Evolutionary conservation across 768 basidiomycete genomes (phyloP), one percentile per base, ranked within the genome.

Genomic region (Pisolithus sp.): DNA sequence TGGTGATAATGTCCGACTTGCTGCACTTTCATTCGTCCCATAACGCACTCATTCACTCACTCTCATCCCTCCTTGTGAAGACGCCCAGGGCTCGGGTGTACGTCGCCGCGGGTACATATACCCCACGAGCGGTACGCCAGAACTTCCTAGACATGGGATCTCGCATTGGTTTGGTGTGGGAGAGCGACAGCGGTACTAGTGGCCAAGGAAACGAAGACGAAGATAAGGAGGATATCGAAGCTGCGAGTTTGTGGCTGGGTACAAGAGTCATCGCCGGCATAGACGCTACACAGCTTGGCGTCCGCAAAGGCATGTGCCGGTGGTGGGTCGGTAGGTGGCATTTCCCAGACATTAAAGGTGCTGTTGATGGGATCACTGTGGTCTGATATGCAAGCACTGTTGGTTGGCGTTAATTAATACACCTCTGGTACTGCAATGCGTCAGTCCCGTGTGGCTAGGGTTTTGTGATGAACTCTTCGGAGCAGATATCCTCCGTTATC

Each of bases 1-100:
- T 77, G 17, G 70, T 88, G 46, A 76, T 89, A 51, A 73, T 86
- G 44, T 87, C 84, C 3, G 86, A 89, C 67, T 72, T 90, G 10
- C 73, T 89, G 23, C 83, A 87, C 65, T 86, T 88, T 61, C 71
- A 80, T 60, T 58, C 59, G 49, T 83, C 80, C 40, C 86, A 87
- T 62, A 74, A 71, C 51, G 74, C 65, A 20, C 73, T 87, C 36
- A 61, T 88, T 23, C 54, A 64, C 4, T 83, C 85, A 7, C 62
- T 83, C 18, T 59, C 58, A 0, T 58, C 68, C 24, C 73, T 89
- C 12, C 75, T 89, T 9, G 64, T 69, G 12, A 74, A 63, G 40
- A 62, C 68, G 1, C 46, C 65, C 6, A 54, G 63, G 3, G 73
- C 80, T 3, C 67, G 76, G 26, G 72, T 76, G 0, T 82, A 85